These are phyloP conservation scores for Rhizophagus sp. DNA, from an alignment of 192 early-diverging fungal genomes.

Conservation along the genomic window DNA sequence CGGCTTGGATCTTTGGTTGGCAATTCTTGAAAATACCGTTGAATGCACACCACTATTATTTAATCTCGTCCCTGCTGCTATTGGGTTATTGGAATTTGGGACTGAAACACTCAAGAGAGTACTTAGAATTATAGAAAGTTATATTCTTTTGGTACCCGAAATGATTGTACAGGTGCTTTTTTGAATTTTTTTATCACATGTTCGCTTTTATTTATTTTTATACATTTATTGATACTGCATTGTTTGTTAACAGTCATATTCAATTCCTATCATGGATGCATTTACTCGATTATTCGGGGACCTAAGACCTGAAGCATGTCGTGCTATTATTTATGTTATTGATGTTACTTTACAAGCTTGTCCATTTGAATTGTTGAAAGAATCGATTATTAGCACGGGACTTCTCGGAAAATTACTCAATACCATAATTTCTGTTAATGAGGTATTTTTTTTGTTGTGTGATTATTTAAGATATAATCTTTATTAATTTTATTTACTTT, in stretches of 20 bases:
- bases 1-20: conserved; percentile 87
- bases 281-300: conserved; percentile 55
- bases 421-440: conserved; percentile 50
- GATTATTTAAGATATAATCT: background rate
- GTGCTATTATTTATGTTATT: conserved; percentile 60
- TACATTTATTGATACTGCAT: background rate
- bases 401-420: conserved; percentile 58
- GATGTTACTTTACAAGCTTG: conserved; percentile 56
- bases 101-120: conserved; percentile 75
- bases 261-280: conserved; percentile 38
- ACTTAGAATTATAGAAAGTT: conserved; percentile 86
- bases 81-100: conserved; percentile 69
- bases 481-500: background rate
- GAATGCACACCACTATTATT: conserved; percentile 53
- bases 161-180: conserved; percentile 53
- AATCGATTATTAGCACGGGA: conserved; percentile 55
- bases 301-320: conserved; percentile 59
- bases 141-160: conserved; percentile 66
- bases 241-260: conserved; percentile 38
- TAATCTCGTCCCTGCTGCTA: conserved; percentile 60
- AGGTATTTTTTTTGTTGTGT: conserved; percentile 35
- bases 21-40: conserved; percentile 71
- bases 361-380: conserved; percentile 47
- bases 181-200: conserved; percentile 10
- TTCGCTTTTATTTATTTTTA: background rate